These are phyloP conservation scores for Aspergillus sparsus DNA, from an alignment of 495 filamentous ascomycete species.

Conservation along the genomic window DNA sequence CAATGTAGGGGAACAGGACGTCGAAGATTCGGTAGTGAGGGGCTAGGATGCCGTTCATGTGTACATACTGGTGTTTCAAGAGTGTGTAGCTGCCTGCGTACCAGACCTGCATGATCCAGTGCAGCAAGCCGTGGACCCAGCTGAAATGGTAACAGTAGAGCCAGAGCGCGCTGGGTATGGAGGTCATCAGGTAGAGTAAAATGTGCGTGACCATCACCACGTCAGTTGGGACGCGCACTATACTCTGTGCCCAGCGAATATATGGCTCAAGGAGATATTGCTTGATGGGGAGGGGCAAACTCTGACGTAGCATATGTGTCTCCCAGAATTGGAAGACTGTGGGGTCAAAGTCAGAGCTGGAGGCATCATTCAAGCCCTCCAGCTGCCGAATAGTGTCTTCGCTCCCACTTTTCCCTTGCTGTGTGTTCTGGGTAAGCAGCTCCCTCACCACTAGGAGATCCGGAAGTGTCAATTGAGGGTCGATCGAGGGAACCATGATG, in stretches of 20 bases:
- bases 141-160: constrained; percentile 62
- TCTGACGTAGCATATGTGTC: constrained; percentile 34
- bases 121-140: constrained; percentile 62
- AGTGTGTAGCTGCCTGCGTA: constrained; percentile 74
- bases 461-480: too few relatives aligned
- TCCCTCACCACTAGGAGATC: too few relatives aligned
- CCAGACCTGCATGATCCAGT: constrained; percentile 60
- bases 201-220: constrained; percentile 79
- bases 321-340: constrained; percentile 58
- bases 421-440: too few relatives aligned
- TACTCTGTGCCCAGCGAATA: constrained; percentile 49
- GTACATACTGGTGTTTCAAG: constrained; percentile 83
- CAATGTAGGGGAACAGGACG: constrained; percentile 66
- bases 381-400: constrained; percentile 43
- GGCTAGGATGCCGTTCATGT: constrained; percentile 67
- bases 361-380: constrained; percentile 54
- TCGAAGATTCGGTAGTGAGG: constrained; percentile 56
- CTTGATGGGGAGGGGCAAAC: constrained; percentile 40
- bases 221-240: constrained; percentile 63
- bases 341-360: constrained; percentile 48
- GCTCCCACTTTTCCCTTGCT: background rate
- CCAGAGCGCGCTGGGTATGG: constrained; percentile 63
- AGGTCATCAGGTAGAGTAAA: constrained; percentile 66
- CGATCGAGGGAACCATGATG: too few relatives aligned
- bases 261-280: constrained; percentile 58